Evolutionary conservation across 306 rosid genomes (phyloP), one percentile per base, ranked within the genome.

Genomic region (Arachis hypogaea): DNA sequence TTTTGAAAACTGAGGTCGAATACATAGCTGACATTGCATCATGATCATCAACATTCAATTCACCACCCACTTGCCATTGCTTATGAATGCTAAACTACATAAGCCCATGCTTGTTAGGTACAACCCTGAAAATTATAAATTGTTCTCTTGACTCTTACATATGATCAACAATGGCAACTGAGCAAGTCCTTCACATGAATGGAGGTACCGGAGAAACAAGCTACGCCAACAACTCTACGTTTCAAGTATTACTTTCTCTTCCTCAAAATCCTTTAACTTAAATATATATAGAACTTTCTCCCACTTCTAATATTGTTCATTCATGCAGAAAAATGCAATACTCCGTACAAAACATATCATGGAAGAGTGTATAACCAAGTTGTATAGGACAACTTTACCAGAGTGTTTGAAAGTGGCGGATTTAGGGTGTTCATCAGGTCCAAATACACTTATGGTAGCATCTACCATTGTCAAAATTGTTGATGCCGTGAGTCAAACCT

Each of bases 301-400:
- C 11, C 91, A 84, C 46, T 5, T 43, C 2, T 46, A 9, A 9
- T 8, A 70, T 67, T 80, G 51, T 46, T 46, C 11, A 46, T 46
- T 11, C 56, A 50, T 50, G 58, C 58, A 52, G 58, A n/a, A 8
- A 52, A 52, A 52, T n/a, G 29, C 3, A 8, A 52, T 52, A 8
- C 22, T n/a, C 28, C 12, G 12, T 1, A 5, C 9, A 3, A 52
- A 14, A 14, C 58, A 2, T 6, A 14, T 52, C 14, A 8, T 52
- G 5, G 58, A 52, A n/a, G 58, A 52, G 3, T 0, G 28, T 14
- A 52, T 52, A 52, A 52, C 2, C 28, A 52, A 14, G 22, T 5
- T 52, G 58, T 52, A 52, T 52, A 6, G 3, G 3, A 52, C 7
- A n/a, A 52, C 29, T 52, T 14, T n/a, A 14, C 58, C 58, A 5